Percentiles rank a stretch among this genome's conserved stretches.
phyloP scores from a whole-genome alignment of 2,329 filamentous ascomycete species.

The Arthroderma sp. region DNA sequence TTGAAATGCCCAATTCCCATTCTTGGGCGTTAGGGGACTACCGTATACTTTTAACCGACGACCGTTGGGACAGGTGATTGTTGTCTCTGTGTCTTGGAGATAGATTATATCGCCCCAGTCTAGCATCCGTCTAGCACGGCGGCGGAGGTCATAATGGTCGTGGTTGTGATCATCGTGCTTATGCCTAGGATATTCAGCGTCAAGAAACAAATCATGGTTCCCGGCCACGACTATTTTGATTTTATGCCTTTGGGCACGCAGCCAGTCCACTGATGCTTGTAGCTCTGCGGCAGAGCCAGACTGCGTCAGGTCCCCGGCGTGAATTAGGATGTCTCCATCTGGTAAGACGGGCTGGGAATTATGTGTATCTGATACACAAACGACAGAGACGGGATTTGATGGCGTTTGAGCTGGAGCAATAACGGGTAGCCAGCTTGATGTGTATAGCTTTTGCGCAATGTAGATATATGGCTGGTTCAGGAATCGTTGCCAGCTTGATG shows the following conservation, averaged over 20 bases:
- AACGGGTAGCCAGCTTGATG: conserved; percentile 8
- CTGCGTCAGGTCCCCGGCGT: conserved; percentile 38
- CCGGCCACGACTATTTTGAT: conserved; percentile 70
- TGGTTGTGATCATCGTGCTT: conserved; percentile 18
- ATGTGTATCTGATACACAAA: conserved; percentile 22
- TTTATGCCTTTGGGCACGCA: conserved; percentile 52
- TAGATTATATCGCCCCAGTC: conserved; percentile 55
- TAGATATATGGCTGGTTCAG: conserved; percentile 9
- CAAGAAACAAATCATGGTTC: conserved; percentile 75
- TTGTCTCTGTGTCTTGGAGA: conserved; percentile 51
- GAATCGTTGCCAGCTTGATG: conserved; percentile 11
- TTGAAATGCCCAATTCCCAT: conserved; percentile 65
- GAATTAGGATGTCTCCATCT: conserved; percentile 27
- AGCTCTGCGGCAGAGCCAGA: conserved; percentile 54
- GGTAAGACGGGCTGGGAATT: conserved; percentile 14
- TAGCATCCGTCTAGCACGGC: background rate
- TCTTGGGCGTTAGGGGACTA: conserved; percentile 57
- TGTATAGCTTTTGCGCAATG: conserved; percentile 11
- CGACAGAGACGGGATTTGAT: conserved; percentile 9
- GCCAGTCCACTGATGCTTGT: conserved; percentile 64
- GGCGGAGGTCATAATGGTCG: background rate
- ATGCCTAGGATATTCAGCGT: conserved; percentile 44
- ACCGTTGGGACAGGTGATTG: conserved; percentile 44
- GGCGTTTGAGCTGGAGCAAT: background rate
- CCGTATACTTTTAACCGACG: conserved; percentile 58